Conservation (phyloP, 371 early-diverging fungal species). For the Mortierella sp. region DNA sequence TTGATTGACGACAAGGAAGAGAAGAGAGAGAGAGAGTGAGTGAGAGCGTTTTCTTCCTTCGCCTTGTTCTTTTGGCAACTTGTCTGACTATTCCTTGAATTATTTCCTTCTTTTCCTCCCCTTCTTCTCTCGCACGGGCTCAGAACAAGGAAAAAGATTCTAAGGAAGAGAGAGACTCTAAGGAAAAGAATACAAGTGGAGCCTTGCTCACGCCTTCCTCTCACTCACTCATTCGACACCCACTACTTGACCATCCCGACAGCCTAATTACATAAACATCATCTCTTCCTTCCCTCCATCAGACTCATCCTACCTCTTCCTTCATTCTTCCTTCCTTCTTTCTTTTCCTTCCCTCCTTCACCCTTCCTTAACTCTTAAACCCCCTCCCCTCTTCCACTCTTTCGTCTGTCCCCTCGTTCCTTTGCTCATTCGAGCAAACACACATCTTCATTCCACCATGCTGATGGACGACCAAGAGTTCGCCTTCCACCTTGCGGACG, state of each 20-base stretch:
- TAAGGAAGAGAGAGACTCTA: background rate
- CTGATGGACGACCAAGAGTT: conserved; percentile 5
- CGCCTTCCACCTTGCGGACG: background rate
- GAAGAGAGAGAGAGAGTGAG: too few relatives aligned
- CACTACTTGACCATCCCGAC: background rate
- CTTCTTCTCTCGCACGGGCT: conserved; percentile 6
- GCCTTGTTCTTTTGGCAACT: too few relatives aligned
- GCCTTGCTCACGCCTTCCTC: background rate
- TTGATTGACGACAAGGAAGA: too few relatives aligned
- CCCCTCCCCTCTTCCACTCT: background rate
- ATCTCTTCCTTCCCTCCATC: background rate
- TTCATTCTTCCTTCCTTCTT: background rate
- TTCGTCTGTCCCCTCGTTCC: too few relatives aligned
- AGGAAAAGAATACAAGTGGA: background rate
- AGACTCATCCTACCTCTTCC: background rate
- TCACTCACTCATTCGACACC: background rate
- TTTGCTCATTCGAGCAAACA: background rate
- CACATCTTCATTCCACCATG: background rate
- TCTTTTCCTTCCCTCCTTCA: background rate
- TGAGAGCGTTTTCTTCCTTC: too few relatives aligned
- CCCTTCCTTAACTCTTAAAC: background rate
- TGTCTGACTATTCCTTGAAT: background rate
- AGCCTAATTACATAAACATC: background rate
- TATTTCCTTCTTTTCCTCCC: background rate
- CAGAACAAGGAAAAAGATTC: background rate